A percentile compares a stretch with the other conserved stretches of the same genome.
Evolutionary conservation across 2,329 filamentous ascomycete species (phyloP).

Genomic region (Colletotrichum gigasporum): DNA sequence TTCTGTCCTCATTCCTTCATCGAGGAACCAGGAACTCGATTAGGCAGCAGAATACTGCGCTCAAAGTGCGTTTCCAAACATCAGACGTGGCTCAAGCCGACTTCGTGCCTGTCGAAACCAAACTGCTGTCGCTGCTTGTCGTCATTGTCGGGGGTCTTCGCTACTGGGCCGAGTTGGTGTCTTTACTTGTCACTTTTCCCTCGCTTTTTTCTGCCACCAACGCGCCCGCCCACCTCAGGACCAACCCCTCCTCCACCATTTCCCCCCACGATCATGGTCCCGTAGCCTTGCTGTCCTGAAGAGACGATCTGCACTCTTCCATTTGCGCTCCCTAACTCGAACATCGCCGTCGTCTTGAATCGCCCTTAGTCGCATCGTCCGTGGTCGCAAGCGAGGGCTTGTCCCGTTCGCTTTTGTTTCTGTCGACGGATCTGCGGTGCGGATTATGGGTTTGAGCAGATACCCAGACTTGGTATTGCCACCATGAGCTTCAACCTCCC

Average conservation of each 20-base stretch:
- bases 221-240: conserved; percentile 13
- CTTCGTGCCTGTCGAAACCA: conserved; percentile 1
- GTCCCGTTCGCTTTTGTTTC: conserved; percentile 21
- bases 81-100: conserved; percentile 25
- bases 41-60: conserved; percentile 28
- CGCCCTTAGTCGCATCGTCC: neutral
- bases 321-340: conserved; percentile 7
- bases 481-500: conserved; percentile 63
- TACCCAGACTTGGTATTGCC: conserved; percentile 28
- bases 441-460: conserved; percentile 28
- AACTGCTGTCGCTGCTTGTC: conserved; percentile 5
- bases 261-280: conserved; percentile 28
- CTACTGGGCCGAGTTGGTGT: conserved; percentile 1
- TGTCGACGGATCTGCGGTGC: neutral
- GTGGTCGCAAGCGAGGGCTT: conserved; percentile 15
- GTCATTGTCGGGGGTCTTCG: conserved; percentile 17
- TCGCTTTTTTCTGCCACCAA: conserved; percentile 25
- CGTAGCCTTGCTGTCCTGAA: conserved; percentile 29
- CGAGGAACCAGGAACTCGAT: conserved; percentile 15
- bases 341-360: neutral
- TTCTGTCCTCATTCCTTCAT: conserved; percentile 25
- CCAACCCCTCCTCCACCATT: conserved; percentile 27
- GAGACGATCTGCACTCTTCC: conserved; percentile 17
- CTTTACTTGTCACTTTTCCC: conserved; percentile 21
- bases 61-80: conserved; percentile 6